Conservation (phyloP, 495 filamentous ascomycete genomes). For the Lepraria neglecta region DNA sequence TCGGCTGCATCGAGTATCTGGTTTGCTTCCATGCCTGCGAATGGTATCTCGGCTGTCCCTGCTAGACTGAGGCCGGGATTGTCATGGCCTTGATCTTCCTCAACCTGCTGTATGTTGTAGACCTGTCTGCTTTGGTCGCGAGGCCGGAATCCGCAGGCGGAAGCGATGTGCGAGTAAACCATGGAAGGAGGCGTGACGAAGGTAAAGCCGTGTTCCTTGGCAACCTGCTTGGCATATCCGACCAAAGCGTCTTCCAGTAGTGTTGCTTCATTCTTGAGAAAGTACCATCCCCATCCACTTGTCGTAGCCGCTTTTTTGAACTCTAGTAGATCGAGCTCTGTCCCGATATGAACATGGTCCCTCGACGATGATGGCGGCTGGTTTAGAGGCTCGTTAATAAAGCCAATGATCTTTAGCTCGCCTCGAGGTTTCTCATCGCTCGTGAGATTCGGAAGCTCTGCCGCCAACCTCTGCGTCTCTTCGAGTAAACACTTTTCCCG, state of each 20-base stretch:
- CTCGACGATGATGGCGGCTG: slow-evolving; percentile 47
- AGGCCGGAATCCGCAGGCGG: slow-evolving; percentile 88
- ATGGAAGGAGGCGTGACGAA: slow-evolving; percentile 78
- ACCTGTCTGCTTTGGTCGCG: slow-evolving; percentile 85
- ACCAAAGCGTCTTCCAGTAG: slow-evolving; percentile 88
- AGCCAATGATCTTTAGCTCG: slow-evolving; percentile 51
- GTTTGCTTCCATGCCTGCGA: slow-evolving; percentile 84
- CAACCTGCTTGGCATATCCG: slow-evolving; percentile 71
- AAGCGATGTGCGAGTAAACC: slow-evolving; percentile 84
- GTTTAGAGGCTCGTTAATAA: slow-evolving; percentile 61
- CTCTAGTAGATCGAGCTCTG: slow-evolving; percentile 73
- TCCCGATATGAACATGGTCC: slow-evolving; percentile 80
- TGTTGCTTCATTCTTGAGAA: slow-evolving; percentile 78
- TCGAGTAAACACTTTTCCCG: slow-evolving; percentile 52
- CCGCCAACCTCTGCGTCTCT: slow-evolving; percentile 68
- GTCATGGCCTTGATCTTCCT: slow-evolving; percentile 48
- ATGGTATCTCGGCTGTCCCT: slow-evolving; percentile 88
- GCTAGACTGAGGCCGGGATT: slow-evolving; percentile 68
- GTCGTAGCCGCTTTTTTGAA: slow-evolving; percentile 71
- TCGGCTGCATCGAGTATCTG: slow-evolving; percentile 53
- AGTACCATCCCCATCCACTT: slow-evolving; percentile 97
- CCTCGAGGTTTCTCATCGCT: slow-evolving; percentile 63
- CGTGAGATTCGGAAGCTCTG: slow-evolving; percentile 81
- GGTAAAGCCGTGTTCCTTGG: slow-evolving; percentile 63
- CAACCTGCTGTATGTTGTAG: slow-evolving; percentile 63